phyloP scores from a whole-genome alignment of 306 rosid genomes.

The Arachis stenosperma region DNA sequence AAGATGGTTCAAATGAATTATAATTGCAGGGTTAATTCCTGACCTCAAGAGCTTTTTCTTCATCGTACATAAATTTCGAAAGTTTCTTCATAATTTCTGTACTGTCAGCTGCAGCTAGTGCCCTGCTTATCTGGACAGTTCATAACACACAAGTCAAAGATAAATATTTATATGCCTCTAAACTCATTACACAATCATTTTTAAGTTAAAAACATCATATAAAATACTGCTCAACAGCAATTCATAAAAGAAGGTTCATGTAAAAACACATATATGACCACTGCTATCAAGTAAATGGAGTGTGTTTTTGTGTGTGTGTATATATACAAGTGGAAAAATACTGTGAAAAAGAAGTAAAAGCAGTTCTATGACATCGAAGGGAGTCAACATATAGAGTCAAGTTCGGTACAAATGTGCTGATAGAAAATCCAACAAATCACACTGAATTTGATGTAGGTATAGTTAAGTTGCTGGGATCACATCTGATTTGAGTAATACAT shows the following conservation, averaged over 20 bases:
- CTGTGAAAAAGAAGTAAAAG: not conserved
- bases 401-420: not conserved
- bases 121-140: conserved; percentile 55
- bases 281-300: not conserved
- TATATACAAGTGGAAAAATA: not conserved
- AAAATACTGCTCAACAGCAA: not conserved
- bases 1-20: conserved; percentile 17
- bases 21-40: conserved; percentile 37
- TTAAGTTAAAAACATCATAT: not conserved
- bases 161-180: not conserved
- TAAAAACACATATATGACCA: not conserved
- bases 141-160: not conserved
- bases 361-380: not conserved
- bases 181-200: conserved; percentile 6
- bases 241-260: conserved; percentile 3
- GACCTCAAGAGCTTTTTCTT: conserved; percentile 71
- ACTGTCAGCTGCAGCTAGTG: conserved; percentile 57
- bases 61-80: conserved; percentile 71
- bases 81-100: conserved; percentile 69
- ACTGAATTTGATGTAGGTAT: conserved; percentile 1
- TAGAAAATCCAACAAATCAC: conserved; percentile 21
- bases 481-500: conserved; percentile 24
- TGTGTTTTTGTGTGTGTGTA: not conserved
- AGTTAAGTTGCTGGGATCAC: not conserved
- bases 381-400: conserved; percentile 8